A percentile compares a stretch with the other conserved stretches of the same genome.
These are phyloP conservation scores for Colletotrichum sp. DNA, from an alignment of 2,329 filamentous ascomycete genomes.

Conservation along the genomic window DNA sequence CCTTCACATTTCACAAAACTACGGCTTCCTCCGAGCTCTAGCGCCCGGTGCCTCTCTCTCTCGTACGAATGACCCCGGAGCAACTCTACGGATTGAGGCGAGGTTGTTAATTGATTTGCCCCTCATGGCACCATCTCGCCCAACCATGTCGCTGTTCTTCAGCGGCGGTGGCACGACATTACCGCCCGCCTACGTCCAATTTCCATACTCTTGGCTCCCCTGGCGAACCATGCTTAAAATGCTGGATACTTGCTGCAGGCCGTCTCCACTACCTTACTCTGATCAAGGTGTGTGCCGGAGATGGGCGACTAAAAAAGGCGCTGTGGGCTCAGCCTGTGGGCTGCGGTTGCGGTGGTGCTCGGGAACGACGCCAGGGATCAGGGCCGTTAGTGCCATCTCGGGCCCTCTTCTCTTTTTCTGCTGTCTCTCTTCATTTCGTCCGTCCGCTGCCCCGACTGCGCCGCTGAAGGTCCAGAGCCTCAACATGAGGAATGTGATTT, in stretches of 20 bases:
- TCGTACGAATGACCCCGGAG: not conserved
- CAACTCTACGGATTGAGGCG: not conserved
- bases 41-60: not conserved
- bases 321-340: not conserved
- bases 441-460: not conserved
- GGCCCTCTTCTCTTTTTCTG: not conserved
- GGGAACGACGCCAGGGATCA: slow-evolving; percentile 8
- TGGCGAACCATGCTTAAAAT: not conserved
- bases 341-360: not conserved
- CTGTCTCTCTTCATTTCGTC: not conserved
- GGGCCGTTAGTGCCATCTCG: not conserved
- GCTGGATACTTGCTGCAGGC: not conserved
- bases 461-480: not conserved
- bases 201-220: slow-evolving; percentile 11
- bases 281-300: slow-evolving; percentile 5
- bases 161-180: slow-evolving; percentile 6
- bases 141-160: not conserved
- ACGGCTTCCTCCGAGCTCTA: not conserved
- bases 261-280: slow-evolving; percentile 7
- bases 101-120: not conserved
- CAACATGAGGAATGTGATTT: not conserved
- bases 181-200: not conserved
- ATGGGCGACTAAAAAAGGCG: not conserved
- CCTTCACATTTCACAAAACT: not conserved
- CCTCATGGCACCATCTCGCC: not conserved